Evolutionary conservation across 805 yeast genomes (phyloP).

Genomic region (Naumovozyma dairenensis): DNA sequence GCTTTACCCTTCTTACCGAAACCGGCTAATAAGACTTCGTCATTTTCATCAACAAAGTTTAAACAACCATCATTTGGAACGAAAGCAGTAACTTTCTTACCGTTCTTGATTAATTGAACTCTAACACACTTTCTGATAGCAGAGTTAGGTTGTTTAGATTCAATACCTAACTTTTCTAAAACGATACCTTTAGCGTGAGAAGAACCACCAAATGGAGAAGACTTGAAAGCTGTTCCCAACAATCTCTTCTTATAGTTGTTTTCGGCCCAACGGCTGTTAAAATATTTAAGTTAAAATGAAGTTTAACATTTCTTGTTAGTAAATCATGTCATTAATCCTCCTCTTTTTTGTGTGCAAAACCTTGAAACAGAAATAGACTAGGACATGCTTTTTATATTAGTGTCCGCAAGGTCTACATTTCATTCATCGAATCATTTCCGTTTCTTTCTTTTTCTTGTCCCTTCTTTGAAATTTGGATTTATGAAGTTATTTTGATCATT

Average conservation of each 20-base stretch:
- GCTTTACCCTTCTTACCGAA: constrained; percentile 99
- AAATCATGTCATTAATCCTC: too few relatives aligned
- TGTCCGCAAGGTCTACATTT: too few relatives aligned
- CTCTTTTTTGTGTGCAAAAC: too few relatives aligned
- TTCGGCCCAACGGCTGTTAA: constrained; percentile 95
- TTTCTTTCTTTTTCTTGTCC: too few relatives aligned
- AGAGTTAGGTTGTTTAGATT: constrained; percentile 99
- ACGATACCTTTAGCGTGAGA: constrained; percentile 99
- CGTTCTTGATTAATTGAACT: constrained; percentile 99
- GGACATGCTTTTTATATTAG: too few relatives aligned
- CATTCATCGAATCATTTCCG: too few relatives aligned
- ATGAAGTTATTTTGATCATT: too few relatives aligned
- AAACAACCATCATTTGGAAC: constrained; percentile 99
- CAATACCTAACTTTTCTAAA: constrained; percentile 98
- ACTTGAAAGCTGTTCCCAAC: constrained; percentile 98
- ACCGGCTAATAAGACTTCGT: constrained; percentile 99
- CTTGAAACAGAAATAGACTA: too few relatives aligned
- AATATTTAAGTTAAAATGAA: constrained; percentile 1
- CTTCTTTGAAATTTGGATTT: too few relatives aligned
- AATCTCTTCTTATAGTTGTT: constrained; percentile 96
- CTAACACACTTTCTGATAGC: constrained; percentile 99
- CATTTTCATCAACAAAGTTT: constrained; percentile 99
- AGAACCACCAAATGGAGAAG: constrained; percentile 99
- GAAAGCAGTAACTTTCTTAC: constrained; percentile 99
- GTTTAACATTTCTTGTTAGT: constrained; percentile 8